A percentile compares a stretch with the other conserved stretches of the same genome.
These are phyloP conservation scores for Sclerotiophoma versabilis DNA, from an alignment of 2,329 filamentous ascomycete genomes.

Conservation along the genomic window DNA sequence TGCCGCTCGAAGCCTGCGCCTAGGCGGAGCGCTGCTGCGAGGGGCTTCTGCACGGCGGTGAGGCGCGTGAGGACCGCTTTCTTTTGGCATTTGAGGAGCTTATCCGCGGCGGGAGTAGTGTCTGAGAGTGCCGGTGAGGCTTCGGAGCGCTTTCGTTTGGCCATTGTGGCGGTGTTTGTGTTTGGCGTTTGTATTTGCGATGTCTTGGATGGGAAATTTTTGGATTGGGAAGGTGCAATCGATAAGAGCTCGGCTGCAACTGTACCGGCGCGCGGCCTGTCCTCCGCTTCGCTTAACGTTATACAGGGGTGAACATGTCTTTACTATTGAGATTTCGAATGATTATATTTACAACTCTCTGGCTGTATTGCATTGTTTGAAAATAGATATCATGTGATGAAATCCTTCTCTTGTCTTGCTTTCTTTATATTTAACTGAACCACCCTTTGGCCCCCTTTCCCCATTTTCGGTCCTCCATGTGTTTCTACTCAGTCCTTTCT, in stretches of 20 bases:
- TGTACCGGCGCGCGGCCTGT: no score
- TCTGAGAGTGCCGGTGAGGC: slow-evolving; percentile 22
- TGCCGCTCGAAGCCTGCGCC: slow-evolving; percentile 81
- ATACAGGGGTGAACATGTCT: no score
- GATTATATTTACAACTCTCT: no score
- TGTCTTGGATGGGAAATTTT: slow-evolving; percentile 12
- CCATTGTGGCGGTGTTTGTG: slow-evolving; percentile 28
- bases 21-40: slow-evolving; percentile 70
- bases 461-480: no score
- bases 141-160: slow-evolving; percentile 43
- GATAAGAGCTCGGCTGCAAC: slow-evolving; percentile 7
- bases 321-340: no score
- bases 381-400: no score
- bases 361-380: no score
- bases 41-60: slow-evolving; percentile 62
- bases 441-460: no score
- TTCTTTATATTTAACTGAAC: no score
- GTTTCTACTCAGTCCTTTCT: no score
- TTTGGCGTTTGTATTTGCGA: neutral
- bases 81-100: slow-evolving; percentile 26
- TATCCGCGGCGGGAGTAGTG: slow-evolving; percentile 2
- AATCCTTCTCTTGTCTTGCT: no score
- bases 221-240: slow-evolving; percentile 4
- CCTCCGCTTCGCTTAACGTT: no score
- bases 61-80: slow-evolving; percentile 53